A percentile compares a stretch with the other conserved stretches of the same genome.
These are phyloP conservation scores for Suhomyces wounanorum DNA, from an alignment of 1,139 yeast genomes.

Conservation along the genomic window DNA sequence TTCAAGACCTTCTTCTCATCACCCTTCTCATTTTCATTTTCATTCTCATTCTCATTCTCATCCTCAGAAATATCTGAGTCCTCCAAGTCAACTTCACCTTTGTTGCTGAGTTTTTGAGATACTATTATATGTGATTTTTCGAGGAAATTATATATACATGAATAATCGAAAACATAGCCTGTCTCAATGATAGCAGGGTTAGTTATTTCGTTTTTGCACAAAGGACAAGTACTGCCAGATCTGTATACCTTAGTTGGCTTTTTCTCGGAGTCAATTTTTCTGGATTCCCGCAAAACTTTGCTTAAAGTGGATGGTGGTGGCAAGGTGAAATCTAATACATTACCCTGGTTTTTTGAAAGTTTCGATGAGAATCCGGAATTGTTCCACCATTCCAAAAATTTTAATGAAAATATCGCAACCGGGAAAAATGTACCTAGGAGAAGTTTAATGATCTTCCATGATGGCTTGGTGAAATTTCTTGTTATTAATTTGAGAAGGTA, in stretches of 20 bases:
- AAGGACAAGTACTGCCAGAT: constrained; percentile 57
- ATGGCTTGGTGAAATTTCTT: constrained; percentile 39
- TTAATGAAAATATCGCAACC: constrained; percentile 76
- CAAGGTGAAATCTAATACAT: constrained; percentile 49
- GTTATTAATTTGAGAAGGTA: constrained; percentile 35
- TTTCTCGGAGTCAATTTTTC: constrained; percentile 3
- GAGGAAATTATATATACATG: constrained; percentile 75
- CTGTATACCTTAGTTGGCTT: constrained; percentile 22
- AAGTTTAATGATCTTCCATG: constrained; percentile 40
- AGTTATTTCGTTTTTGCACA: constrained; percentile 65
- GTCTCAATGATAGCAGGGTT: constrained; percentile 91
- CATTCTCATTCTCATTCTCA: constrained; percentile 7
- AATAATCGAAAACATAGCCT: constrained; percentile 87
- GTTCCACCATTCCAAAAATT: constrained; percentile 95
- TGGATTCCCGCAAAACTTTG: constrained; percentile 15
- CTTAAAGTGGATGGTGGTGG: constrained; percentile 53
- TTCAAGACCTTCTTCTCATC: constrained; percentile 19
- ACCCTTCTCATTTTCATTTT: constrained; percentile 19
- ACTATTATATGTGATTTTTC: constrained; percentile 46
- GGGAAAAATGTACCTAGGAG: constrained; percentile 66
- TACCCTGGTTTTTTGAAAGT: constrained; percentile 55
- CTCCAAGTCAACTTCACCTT: constrained; percentile 19
- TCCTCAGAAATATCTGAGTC: constrained; percentile 21
- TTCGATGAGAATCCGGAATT: constrained; percentile 72
- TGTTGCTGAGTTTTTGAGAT: constrained; percentile 21